Base-by-base conservation (phyloP, 1,139 yeast genomes). In the Scheffersomyces titani region DNA sequence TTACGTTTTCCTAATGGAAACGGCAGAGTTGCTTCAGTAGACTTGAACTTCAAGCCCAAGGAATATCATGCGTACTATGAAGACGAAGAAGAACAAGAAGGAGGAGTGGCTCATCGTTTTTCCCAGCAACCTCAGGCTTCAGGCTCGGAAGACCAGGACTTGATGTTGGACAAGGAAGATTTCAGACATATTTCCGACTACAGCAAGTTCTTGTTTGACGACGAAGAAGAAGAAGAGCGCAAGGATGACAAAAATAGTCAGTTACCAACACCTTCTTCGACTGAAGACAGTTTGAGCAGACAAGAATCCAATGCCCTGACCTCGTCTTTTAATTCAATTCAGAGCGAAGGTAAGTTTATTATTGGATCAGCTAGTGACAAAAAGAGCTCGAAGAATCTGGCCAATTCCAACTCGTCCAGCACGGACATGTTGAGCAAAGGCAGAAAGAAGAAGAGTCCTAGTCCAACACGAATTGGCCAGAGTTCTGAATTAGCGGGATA, bases 331-430 rank as follows among this genome's bases (percentile, higher is more conserved):
- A 70, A 73, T 56, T 77, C 82, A 2, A 72, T 78, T 58, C 78
- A 76, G 61, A 75, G 80, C 60, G 79, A 73, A 44, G 70, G 72
- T 3, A 75, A 76, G 59, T 77, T 77, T 63, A 66, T 65, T 19
- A 78, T 76, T 7, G 70, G 69, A 2, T 62, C 71, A 1, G 62
- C 70, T 6, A 62, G 63, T 6, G 22, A 46, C 49, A 44, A 70
- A 67, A 52, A 57, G 72, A 46, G 53, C 62, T 21, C 65, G 61
- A 48, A 58, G 68, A 48, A 51, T 58, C 49, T 61, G 60, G n/a
- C 22, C 24, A 18, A 46, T 7, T 13, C 49, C n/a, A 46, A 46
- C 24, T 46, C 49, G 13, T 20, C 24, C 11, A 51, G 47, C 5
- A 54, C 55, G 9, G 60, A 55, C 24, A 46, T 19, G 49, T 22